Evolutionary conservation across 768 basidiomycete genomes (phyloP).

Genomic region (Leccinum barrowsii): DNA sequence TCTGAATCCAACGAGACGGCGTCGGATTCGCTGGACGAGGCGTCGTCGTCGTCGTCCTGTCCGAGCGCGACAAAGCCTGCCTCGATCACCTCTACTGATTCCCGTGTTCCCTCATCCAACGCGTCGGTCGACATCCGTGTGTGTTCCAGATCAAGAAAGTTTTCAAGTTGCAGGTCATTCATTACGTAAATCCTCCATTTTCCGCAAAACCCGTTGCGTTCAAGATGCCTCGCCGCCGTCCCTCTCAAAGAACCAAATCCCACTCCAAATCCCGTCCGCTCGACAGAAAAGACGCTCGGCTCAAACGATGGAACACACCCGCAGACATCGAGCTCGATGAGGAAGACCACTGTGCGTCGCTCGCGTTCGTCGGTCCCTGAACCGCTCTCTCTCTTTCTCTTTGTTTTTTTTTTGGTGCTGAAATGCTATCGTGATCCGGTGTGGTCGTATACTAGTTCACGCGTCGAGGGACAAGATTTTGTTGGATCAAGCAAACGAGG

Average conservation of each 20-base stretch:
- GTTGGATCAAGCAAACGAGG: conserved; percentile 56
- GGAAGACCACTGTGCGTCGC: conserved; percentile 69
- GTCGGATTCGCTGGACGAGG: not conserved
- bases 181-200: conserved; percentile 15
- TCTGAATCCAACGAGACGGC: not conserved
- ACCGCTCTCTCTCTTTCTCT: not conserved
- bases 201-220: too few species aligned
- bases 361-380: not conserved
- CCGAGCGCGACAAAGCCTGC: conserved; percentile 1
- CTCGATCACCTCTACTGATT: not conserved
- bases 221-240: conserved; percentile 44
- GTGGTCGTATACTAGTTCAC: conserved; percentile 50
- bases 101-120: conserved; percentile 6
- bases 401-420: not conserved
- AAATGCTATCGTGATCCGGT: not conserved
- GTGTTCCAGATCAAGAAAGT: not conserved
- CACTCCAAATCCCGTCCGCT: conserved; percentile 42
- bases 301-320: conserved; percentile 64
- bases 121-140: conserved; percentile 3
- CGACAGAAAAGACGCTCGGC: conserved; percentile 46
- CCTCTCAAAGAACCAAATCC: conserved; percentile 34
- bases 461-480: conserved; percentile 71
- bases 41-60: not conserved
- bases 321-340: conserved; percentile 73
- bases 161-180: not conserved